Percentiles rank a stretch among this genome's conserved stretches.
These are phyloP conservation scores for Fusarium metavorans DNA, from an alignment of 2,329 filamentous ascomycete species.

Conservation along the genomic window DNA sequence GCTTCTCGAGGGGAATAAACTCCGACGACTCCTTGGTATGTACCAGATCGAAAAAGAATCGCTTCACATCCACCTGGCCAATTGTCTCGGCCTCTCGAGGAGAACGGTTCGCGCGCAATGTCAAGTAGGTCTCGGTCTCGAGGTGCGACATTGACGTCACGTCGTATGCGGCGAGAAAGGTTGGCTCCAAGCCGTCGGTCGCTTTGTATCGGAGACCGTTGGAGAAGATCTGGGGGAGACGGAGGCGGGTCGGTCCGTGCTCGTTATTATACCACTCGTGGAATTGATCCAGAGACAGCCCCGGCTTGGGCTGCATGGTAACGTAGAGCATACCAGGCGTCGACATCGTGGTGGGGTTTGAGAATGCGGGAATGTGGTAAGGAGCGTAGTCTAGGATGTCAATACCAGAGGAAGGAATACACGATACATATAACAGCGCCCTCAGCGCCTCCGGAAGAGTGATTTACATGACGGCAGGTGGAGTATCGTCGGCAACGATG, in stretches of 20 bases:
- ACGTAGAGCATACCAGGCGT: slow-evolving; percentile 82
- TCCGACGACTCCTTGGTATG: slow-evolving; percentile 65
- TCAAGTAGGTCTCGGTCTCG: slow-evolving; percentile 76
- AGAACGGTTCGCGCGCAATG: slow-evolving; percentile 69
- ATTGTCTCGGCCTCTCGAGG: slow-evolving; percentile 66
- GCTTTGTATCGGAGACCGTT: slow-evolving; percentile 86
- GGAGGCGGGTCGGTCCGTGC: slow-evolving; percentile 84
- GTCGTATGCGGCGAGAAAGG: slow-evolving; percentile 86
- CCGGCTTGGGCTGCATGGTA: slow-evolving; percentile 82
- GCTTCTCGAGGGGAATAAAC: slow-evolving; percentile 71
- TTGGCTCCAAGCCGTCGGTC: slow-evolving; percentile 70
- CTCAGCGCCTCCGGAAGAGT: slow-evolving; percentile 40
- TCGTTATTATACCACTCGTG: slow-evolving; percentile 97
- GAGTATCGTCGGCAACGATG: slow-evolving; percentile 31
- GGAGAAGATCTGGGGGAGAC: slow-evolving; percentile 76
- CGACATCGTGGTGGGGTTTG: slow-evolving; percentile 45
- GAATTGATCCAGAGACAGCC: slow-evolving; percentile 76
- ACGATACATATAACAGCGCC: slow-evolving; percentile 12
- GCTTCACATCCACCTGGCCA: slow-evolving; percentile 71
- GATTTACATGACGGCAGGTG: slow-evolving; percentile 43
- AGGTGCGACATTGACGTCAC: slow-evolving; percentile 80
- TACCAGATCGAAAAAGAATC: slow-evolving; percentile 78
- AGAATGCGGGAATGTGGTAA: neutral
- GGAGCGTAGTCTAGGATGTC: neutral
- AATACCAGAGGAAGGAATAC: neutral